A percentile compares a stretch with the other conserved stretches of the same genome.
Evolutionary conservation across 2,329 filamentous ascomycete genomes (phyloP).

Genomic region (Chrysosphaeria jannelii): DNA sequence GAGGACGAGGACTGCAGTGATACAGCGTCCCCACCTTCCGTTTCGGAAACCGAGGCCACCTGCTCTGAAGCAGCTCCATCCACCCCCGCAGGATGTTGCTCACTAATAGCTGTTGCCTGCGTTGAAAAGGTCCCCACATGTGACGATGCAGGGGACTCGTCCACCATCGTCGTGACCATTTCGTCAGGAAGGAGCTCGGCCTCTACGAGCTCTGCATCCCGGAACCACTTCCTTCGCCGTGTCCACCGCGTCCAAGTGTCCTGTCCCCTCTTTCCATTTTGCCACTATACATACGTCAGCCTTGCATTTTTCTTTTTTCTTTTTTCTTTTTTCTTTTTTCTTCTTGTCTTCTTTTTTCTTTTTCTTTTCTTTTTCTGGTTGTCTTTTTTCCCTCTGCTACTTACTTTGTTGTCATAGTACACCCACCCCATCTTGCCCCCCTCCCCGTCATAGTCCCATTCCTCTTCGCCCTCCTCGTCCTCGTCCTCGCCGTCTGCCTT

Average conservation of each 20-base stretch:
- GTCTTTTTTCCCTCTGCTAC: too few species aligned
- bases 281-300: constrained; percentile 30
- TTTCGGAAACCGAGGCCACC: constrained; percentile 9
- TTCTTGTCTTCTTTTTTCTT: too few species aligned
- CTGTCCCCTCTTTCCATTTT: constrained; percentile 50
- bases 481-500: constrained; percentile 4
- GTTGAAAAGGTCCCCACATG: constrained; percentile 1
- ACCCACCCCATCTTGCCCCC: constrained; percentile 61
- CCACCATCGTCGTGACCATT: constrained; percentile 11
- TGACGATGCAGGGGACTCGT: constrained; percentile 1
- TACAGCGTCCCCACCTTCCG: constrained; percentile 10
- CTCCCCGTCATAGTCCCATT: constrained; percentile 22
- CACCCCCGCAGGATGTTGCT: too few species aligned
- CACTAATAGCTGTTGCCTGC: constrained; percentile 1
- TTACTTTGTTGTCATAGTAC: constrained; percentile 76
- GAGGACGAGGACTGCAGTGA: constrained; percentile 19
- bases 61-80: constrained; percentile 1
- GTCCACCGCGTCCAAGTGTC: constrained; percentile 94
- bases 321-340: too few species aligned
- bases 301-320: too few species aligned
- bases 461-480: constrained; percentile 12
- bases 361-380: too few species aligned
- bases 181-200: constrained; percentile 15
- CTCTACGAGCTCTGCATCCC: constrained; percentile 85
- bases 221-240: constrained; percentile 76